These are phyloP conservation scores for Ophiosphaerella korrae DNA, from an alignment of 2,329 filamentous ascomycete genomes.

Conservation along the genomic window DNA sequence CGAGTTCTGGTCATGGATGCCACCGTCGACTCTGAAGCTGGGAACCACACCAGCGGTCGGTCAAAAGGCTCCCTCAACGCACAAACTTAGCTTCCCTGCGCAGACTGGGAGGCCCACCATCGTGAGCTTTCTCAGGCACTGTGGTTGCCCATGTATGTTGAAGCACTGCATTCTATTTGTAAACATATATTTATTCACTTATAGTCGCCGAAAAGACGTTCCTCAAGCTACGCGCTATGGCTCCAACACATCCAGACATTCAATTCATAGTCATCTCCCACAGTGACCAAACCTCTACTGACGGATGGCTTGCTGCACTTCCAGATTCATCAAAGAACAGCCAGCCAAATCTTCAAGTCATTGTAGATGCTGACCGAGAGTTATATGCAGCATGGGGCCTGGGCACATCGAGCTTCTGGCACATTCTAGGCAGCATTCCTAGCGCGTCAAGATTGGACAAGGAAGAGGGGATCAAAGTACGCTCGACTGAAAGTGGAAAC, in stretches of 20 bases:
- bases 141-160: slow-evolving; percentile 72
- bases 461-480: slow-evolving; percentile 69
- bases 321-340: slow-evolving; percentile 22
- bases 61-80: slow-evolving; percentile 60
- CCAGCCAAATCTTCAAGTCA: slow-evolving; percentile 62
- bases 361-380: slow-evolving; percentile 65
- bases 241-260: slow-evolving; percentile 29
- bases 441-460: slow-evolving; percentile 63
- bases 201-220: slow-evolving; percentile 71
- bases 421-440: slow-evolving; percentile 64
- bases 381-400: slow-evolving; percentile 71
- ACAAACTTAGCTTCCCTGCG: slow-evolving; percentile 59
- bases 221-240: slow-evolving; percentile 36
- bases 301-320: slow-evolving; percentile 40
- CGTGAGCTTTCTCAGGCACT: slow-evolving; percentile 72
- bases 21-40: slow-evolving; percentile 32
- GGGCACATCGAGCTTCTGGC: slow-evolving; percentile 64
- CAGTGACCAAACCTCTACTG: slow-evolving; percentile 37
- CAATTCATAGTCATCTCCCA: slow-evolving; percentile 45
- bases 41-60: slow-evolving; percentile 59
- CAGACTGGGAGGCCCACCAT: slow-evolving; percentile 61
- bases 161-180: neutral
- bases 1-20: slow-evolving; percentile 52
- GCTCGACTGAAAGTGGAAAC: slow-evolving; percentile 67
- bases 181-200: slow-evolving; percentile 1